phyloP scores from a whole-genome alignment of 768 basidiomycete genomes.

The Auriscalpium microsporum region DNA sequence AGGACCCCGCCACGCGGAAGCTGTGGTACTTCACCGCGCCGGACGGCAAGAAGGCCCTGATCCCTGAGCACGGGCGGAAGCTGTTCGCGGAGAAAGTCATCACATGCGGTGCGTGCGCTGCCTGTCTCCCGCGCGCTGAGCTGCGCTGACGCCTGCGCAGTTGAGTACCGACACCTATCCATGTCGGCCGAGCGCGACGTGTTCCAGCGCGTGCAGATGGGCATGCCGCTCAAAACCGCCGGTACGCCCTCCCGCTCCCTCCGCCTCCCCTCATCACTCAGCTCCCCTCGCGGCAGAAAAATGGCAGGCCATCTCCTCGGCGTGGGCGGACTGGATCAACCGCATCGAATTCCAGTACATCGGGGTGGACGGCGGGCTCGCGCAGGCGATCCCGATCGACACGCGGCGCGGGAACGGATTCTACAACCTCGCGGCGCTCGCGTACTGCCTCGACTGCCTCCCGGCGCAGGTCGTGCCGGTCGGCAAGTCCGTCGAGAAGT shows the following conservation, averaged over 20 bases:
- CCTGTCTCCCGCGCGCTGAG: background rate
- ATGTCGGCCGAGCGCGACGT: constrained; percentile 64
- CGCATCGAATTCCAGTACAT: constrained; percentile 51
- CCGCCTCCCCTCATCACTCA: background rate
- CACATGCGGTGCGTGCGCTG: constrained; percentile 46
- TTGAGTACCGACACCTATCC: constrained; percentile 55
- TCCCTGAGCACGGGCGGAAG: constrained; percentile 45
- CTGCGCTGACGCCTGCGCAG: constrained; percentile 18
- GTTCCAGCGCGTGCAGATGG: constrained; percentile 76
- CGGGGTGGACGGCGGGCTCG: constrained; percentile 49
- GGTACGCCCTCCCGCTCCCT: constrained; percentile 31
- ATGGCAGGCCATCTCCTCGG: constrained; percentile 67
- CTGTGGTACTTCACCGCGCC: constrained; percentile 49
- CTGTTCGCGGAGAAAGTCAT: constrained; percentile 48
- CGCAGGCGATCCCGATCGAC: constrained; percentile 50
- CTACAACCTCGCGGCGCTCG: constrained; percentile 61
- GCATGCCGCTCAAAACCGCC: constrained; percentile 64
- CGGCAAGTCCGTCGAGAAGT: constrained; percentile 49
- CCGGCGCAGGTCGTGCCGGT: constrained; percentile 35
- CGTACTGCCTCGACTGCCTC: constrained; percentile 55
- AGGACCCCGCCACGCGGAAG: constrained; percentile 48
- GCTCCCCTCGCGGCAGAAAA: constrained; percentile 43
- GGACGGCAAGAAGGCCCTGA: constrained; percentile 36
- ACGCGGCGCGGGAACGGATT: constrained; percentile 67
- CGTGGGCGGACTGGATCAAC: constrained; percentile 60